Base-by-base conservation (phyloP, 2,329 filamentous ascomycete species). In the Aspergillus fumigatus region DNA sequence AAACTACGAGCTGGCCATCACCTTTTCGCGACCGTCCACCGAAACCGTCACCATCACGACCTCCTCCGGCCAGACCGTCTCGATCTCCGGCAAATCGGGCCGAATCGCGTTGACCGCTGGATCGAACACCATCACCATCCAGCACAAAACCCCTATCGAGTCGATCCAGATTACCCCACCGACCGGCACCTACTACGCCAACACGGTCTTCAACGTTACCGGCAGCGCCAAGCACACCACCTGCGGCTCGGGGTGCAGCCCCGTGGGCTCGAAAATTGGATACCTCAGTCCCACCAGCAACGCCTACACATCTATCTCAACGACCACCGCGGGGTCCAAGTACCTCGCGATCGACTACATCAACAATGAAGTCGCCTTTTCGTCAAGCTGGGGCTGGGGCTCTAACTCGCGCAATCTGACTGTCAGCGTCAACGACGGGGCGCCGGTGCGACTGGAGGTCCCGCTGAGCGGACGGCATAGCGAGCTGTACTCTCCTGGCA, bases 321-420 rank as follows among this genome's bases (percentile, higher is more conserved):
- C 68, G 0, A 70, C 65, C 0, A 47, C 59, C 3, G 19, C 51
- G 1, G 73, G 75, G 1, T 62, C 62, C 3, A 75, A 77, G 56
- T 73, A 79, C 32, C 56, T 82, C 0, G 77, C 77, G 0, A 65
- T 82, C 11, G 78, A 81, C 62, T 82, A 77, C 48, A 78, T 81
- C 66, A 82, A 83, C 67, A 82, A 83, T 59, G 80, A 82, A 8
- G 71, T 81, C 10, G 73, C 76, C 0, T 73, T 80, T 17, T 66
- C 65, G 1, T 73, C 70, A 0, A 69, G 76, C 0, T 82, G 79
- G 70, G 73, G 62, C 0, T 74, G 65, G 59, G 80, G 77, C 0
- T 72, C 75, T 0, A 83, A 82, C 60, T 77, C 79, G 0, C 68
- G 80, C 0, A 82, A 82, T 53, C 72, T 82, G 64, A 80, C 80